Percentiles rank a stretch among this genome's conserved stretches.
phyloP scores from a whole-genome alignment of 306 rosid species.

The Malus orientalis region DNA sequence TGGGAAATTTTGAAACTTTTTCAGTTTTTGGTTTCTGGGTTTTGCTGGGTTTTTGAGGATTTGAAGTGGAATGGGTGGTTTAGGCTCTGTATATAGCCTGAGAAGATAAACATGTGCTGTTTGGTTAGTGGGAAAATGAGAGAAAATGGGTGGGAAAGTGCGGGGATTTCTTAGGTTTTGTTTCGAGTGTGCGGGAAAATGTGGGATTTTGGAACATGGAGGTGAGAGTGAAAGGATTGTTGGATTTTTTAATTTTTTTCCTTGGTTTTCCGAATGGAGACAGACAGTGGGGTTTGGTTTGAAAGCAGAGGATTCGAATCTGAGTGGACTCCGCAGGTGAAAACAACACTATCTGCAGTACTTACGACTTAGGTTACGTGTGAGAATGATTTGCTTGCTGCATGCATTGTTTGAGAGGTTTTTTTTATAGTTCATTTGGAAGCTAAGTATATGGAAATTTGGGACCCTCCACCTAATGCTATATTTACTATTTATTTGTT shows the following conservation, averaged over 20 bases:
- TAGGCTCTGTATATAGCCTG: neutral
- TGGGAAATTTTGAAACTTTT: neutral
- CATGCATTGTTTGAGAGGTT: neutral
- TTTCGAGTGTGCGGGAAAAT: conserved; percentile 9
- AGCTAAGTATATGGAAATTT: neutral
- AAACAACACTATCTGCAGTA: neutral
- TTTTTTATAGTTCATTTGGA: neutral
- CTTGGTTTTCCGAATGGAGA: neutral
- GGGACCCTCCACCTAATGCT: neutral
- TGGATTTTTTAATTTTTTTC: neutral
- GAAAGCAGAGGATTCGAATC: conserved; percentile 7
- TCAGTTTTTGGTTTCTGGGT: neutral
- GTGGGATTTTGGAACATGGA: neutral
- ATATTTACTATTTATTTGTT: no score
- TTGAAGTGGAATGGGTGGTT: neutral
- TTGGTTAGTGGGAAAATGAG: conserved; percentile 2
- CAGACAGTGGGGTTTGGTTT: neutral
- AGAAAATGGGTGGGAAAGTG: neutral
- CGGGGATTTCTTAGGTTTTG: neutral
- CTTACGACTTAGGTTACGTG: neutral
- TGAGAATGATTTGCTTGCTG: conserved; percentile 1
- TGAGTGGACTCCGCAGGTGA: neutral
- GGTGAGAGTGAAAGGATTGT: neutral
- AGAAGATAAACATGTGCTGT: neutral
- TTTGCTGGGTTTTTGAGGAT: neutral